These are phyloP conservation scores for Misopates orontium DNA, from an alignment of 257 asterid species.

Conservation along the genomic window DNA sequence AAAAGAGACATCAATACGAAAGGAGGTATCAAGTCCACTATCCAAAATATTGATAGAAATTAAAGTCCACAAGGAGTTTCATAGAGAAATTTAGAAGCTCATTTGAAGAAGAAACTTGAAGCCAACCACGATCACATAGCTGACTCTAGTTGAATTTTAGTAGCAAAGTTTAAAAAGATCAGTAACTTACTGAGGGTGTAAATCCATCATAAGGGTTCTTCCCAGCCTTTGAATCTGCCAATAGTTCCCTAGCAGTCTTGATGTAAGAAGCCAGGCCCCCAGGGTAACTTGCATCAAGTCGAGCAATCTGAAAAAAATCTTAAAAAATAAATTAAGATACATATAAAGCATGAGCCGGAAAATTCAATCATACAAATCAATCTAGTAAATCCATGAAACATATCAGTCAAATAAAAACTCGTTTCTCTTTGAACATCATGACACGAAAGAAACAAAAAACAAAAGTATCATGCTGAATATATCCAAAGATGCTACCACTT, in stretches of 20 bases:
- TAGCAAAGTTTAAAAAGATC: too few species aligned
- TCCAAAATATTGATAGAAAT: conserved; percentile 15
- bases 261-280: conserved; percentile 82
- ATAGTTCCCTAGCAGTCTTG: conserved; percentile 82
- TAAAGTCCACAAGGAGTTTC: conserved; percentile 3
- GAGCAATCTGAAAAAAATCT: conserved; percentile 60
- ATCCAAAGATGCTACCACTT: too few species aligned
- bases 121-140: conserved; percentile 17
- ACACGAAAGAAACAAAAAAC: too few species aligned
- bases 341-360: too few species aligned
- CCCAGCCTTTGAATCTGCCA: conserved; percentile 95
- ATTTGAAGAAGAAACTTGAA: conserved; percentile 13
- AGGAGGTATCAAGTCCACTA: neutral
- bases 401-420: too few species aligned
- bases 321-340: too few species aligned
- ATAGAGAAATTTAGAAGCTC: conserved; percentile 19
- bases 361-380: too few species aligned
- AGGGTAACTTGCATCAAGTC: conserved; percentile 83
- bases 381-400: too few species aligned
- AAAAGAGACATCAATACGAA: neutral
- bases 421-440: too few species aligned
- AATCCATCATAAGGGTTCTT: conserved; percentile 95
- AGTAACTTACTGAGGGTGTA: conserved; percentile 82
- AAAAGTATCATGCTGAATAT: too few species aligned
- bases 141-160: too few species aligned